Evolutionary conservation across 495 filamentous ascomycete genomes (phyloP).

Genomic region (Podospora pseudoanserina): DNA sequence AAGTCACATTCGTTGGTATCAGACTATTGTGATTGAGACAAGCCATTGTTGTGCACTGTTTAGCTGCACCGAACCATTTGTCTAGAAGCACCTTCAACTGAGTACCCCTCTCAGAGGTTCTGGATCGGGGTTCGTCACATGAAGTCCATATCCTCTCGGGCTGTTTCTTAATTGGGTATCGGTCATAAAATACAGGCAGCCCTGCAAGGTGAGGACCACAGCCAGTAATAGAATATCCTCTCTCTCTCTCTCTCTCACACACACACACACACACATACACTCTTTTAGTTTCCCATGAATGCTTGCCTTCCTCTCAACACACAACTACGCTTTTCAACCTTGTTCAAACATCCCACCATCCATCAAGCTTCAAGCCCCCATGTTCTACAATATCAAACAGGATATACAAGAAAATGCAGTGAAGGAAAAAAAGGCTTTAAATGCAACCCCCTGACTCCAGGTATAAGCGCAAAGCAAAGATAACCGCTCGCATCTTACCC

Average conservation of each 20-base stretch:
- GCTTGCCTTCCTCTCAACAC: not conserved
- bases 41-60: no score
- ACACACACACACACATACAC: no score
- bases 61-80: no score
- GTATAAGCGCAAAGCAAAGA: not conserved
- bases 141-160: no score
- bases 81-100: no score
- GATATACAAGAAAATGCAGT: not conserved
- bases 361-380: not conserved
- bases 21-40: no score
- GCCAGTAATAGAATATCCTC: slow-evolving; percentile 9
- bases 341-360: not conserved
- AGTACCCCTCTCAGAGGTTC: no score
- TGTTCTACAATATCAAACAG: not conserved
- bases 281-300: not conserved
- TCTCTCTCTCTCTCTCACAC: not conserved
- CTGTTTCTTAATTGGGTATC: slow-evolving; percentile 32
- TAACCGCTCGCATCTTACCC: not conserved
- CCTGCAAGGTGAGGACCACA: not conserved
- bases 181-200: slow-evolving; percentile 24
- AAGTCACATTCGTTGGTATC: no score
- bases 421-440: not conserved
- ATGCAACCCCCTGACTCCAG: not conserved
- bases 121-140: no score
- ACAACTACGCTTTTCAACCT: not conserved